phyloP scores from a whole-genome alignment of 306 rosid species.

The Clitoria ternatea region DNA sequence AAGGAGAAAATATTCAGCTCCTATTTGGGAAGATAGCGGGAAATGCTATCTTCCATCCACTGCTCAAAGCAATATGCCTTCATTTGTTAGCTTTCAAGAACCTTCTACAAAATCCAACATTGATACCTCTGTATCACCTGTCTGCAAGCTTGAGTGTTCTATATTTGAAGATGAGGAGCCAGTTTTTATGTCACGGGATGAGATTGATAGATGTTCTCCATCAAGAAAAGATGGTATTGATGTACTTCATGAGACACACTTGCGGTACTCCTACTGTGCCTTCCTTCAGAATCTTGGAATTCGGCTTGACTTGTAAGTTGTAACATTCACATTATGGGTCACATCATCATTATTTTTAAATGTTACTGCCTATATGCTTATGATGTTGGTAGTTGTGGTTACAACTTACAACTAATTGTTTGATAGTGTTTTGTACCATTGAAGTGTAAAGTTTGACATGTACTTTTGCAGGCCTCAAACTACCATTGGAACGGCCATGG shows the following conservation, averaged over 20 bases:
- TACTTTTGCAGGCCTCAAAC: conserved; percentile 69
- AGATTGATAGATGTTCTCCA: conserved; percentile 73
- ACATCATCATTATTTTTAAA: neutral
- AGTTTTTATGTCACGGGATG: conserved; percentile 62
- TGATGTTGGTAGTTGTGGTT: neutral
- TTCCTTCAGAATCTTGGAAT: conserved; percentile 72
- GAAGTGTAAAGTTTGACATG: conserved; percentile 15
- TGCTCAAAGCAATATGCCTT: conserved; percentile 27
- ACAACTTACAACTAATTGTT: neutral
- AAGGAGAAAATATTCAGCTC: conserved; percentile 59
- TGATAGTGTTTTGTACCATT: neutral
- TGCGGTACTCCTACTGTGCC: conserved; percentile 68
- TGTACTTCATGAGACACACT: conserved; percentile 50
- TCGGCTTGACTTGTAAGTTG: conserved; percentile 75
- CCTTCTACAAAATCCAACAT: conserved; percentile 38
- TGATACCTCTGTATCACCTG: conserved; percentile 39
- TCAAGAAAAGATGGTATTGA: conserved; percentile 82
- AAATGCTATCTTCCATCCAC: conserved; percentile 40
- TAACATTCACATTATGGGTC: conserved; percentile 39
- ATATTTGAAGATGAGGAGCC: conserved; percentile 54
- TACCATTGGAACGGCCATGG: conserved; percentile 74
- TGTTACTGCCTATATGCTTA: neutral
- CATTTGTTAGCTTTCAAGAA: conserved; percentile 17
- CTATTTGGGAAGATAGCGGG: conserved; percentile 47
- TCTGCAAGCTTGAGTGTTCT: conserved; percentile 52